Evolutionary conservation across 192 early-diverging fungal species (phyloP).

Genomic region (Diversispora eburnea): DNA sequence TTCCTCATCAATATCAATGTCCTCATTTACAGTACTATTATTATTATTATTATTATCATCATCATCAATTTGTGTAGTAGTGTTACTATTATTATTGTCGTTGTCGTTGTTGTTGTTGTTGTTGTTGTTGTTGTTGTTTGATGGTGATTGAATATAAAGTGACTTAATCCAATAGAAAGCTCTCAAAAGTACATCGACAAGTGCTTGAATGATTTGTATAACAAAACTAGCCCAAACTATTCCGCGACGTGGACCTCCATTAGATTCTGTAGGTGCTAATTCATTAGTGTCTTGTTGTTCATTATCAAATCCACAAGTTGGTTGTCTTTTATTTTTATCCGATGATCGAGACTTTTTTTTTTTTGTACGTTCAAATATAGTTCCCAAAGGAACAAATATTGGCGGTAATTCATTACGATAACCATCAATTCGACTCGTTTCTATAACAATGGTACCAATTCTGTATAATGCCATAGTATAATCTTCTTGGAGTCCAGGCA

Average conservation of each 20-base stretch:
- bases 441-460: conserved; percentile 37
- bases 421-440: conserved; percentile 43
- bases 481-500: conserved; percentile 42
- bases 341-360: conserved; percentile 4
- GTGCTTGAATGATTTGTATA: conserved; percentile 4
- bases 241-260: conserved; percentile 5
- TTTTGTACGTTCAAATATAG: conserved; percentile 35
- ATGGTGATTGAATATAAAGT: background rate
- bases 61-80: too few species aligned
- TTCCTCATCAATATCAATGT: conserved; percentile 22
- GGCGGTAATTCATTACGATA: conserved; percentile 44
- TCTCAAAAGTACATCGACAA: background rate
- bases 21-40: background rate
- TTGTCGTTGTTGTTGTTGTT: too few species aligned
- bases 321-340: conserved; percentile 12
- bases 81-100: too few species aligned
- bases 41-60: background rate
- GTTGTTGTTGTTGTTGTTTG: background rate
- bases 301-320: conserved; percentile 29
- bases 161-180: background rate
- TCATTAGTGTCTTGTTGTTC: conserved; percentile 24
- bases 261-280: conserved; percentile 9
- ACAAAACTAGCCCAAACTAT: conserved; percentile 23
- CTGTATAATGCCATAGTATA: conserved; percentile 46
- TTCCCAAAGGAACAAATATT: conserved; percentile 40